Evolutionary conservation across 139 green algal species (phyloP), one percentile per base, ranked within the genome.

Genomic region (Chlamydomonas schloesseri): DNA sequence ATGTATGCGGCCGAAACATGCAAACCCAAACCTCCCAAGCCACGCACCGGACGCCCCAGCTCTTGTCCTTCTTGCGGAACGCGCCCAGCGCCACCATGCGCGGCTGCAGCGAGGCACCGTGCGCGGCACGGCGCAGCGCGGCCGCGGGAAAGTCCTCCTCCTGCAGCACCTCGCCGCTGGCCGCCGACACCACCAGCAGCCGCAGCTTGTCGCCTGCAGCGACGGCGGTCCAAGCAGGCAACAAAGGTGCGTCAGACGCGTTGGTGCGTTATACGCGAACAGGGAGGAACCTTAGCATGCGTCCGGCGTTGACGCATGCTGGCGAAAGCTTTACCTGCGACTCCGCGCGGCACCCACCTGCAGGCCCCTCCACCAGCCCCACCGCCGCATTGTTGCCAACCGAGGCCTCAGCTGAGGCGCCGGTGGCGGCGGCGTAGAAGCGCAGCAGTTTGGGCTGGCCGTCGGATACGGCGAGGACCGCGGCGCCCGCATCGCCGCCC

Each of bases 31-130:
- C 14, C 14, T 23, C 26, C 65, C n/a, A 17, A 3, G 15, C 60
- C 2, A 2, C 69, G 0, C 47, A 92, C 85, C 89, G 89, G 82
- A 83, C 84, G 64, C 82, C 88, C 10, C 71, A 72, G 23, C 31
- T 74, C 67, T 67, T 71, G 28, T 87, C 90, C 62, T 88, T 90
- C 65, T 74, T 81, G 60, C 83, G 80, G 83, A 80, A 91, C 0
- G 82, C 46, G 17, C 84, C 84, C 29, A 89, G 60, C 57, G 81
- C 60, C 1, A 73, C 73, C 1, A 57, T 64, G 0, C 34, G 46
- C n/a, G 84, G 53, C 28, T n/a, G 36, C 20, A 57, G 31, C 29
- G 31, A 1, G n/a, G n/a, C 68, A 14, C 46, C 67, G 46, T 65
- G 58, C 4, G 13, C 83, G 64, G 20, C 76, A 67, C 21, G 46